Evolutionary conservation across 192 early-diverging fungal genomes (phyloP).

Genomic region (Physocladia obscura): DNA sequence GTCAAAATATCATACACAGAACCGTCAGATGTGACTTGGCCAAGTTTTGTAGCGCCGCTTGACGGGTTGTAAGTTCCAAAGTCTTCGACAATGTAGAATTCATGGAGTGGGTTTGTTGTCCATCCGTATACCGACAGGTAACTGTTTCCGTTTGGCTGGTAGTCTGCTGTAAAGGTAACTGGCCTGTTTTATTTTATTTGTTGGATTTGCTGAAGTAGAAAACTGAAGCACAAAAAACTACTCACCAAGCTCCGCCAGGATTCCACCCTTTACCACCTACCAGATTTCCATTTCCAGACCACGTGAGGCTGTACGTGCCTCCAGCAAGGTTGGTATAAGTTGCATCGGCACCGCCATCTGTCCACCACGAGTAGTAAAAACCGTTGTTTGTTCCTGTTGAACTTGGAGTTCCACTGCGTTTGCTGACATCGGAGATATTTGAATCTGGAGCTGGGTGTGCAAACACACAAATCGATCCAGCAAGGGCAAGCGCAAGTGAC

Average conservation of each 20-base stretch:
- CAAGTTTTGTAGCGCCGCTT: background rate
- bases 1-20: background rate
- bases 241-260: conserved; percentile 1
- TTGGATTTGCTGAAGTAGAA: too few species aligned
- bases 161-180: conserved; percentile 23
- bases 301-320: conserved; percentile 24
- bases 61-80: conserved; percentile 20
- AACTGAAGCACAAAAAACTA: background rate
- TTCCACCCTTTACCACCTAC: conserved; percentile 27
- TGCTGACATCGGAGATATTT: too few species aligned
- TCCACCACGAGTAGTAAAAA: conserved; percentile 29
- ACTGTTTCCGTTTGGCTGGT: conserved; percentile 6
- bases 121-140: conserved; percentile 27
- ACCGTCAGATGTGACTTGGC: background rate
- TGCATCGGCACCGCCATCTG: conserved; percentile 11
- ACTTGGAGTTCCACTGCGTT: background rate
- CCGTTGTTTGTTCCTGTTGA: conserved; percentile 9
- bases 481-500: too few species aligned
- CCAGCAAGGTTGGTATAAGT: conserved; percentile 26
- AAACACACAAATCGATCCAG: too few species aligned
- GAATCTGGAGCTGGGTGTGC: too few species aligned
- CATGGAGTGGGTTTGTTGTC: conserved; percentile 22
- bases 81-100: conserved; percentile 26
- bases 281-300: conserved; percentile 20
- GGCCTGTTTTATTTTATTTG: background rate